Conservation (phyloP, 441 rosid species). For the Arabidopsis hybrid region DNA sequence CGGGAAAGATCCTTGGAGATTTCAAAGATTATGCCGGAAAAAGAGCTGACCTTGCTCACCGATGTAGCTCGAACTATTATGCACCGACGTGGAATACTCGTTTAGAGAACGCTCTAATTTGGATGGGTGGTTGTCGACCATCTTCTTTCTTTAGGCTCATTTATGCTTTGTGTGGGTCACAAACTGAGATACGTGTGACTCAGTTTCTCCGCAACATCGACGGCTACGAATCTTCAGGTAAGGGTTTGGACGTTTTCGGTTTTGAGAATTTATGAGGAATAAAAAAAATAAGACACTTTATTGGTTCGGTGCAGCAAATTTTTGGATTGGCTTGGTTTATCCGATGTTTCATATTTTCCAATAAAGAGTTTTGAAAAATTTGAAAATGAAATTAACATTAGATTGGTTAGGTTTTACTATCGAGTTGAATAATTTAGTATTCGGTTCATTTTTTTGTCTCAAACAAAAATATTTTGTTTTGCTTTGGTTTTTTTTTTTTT, state of each 20-base stretch:
- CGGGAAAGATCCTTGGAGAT: conserved; percentile 29
- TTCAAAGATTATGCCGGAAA: conserved; percentile 43
- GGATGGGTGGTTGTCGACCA: conserved; percentile 64
- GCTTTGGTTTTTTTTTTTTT: not conserved
- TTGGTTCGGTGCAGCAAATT: not conserved
- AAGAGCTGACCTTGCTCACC: conserved; percentile 29
- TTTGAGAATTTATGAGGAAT: not conserved
- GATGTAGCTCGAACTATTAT: conserved; percentile 43
- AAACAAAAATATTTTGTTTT: not conserved
- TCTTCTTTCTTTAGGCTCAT: conserved; percentile 52
- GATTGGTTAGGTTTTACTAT: not conserved
- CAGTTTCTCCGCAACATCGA: conserved; percentile 36
- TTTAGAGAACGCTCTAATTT: conserved; percentile 55
- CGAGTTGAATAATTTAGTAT: not conserved
- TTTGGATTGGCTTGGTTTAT: not conserved
- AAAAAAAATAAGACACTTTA: not conserved
- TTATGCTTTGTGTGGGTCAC: conserved; percentile 48
- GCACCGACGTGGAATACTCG: conserved; percentile 54
- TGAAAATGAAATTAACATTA: no score
- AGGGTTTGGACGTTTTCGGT: not conserved
- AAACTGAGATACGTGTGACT: conserved; percentile 43
- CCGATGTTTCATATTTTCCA: no score
- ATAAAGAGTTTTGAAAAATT: not conserved
- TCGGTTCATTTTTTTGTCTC: not conserved
- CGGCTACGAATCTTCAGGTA: conserved; percentile 34